Evolutionary conservation across 306 rosid species (phyloP).

Genomic region (Quercus ilex): DNA sequence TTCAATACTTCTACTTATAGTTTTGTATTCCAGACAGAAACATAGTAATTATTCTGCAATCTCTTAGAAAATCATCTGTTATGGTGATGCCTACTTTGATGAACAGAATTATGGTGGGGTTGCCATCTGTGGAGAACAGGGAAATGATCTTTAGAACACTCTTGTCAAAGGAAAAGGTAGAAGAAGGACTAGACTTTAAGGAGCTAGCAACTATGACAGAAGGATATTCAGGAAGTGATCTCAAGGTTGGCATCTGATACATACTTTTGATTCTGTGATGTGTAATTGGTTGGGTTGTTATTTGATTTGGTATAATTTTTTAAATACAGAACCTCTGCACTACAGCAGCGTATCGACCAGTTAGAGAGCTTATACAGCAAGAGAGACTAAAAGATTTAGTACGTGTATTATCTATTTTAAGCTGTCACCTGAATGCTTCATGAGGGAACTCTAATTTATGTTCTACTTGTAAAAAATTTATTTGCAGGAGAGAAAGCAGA

Average conservation of each 20-base stretch:
- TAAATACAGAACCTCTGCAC: constrained; percentile 72
- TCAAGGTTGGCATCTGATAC: constrained; percentile 53
- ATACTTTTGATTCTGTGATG: constrained; percentile 4
- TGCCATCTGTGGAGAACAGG: constrained; percentile 83
- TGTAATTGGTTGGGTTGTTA: constrained; percentile 1
- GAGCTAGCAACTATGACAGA: constrained; percentile 78
- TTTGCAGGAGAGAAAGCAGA: constrained; percentile 61
- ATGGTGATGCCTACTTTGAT: not conserved
- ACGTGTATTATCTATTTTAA: constrained; percentile 2
- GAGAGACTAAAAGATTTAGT: constrained; percentile 78
- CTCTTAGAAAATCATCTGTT: not conserved
- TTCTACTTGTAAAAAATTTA: not conserved
- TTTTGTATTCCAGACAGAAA: not conserved
- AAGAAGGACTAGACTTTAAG: constrained; percentile 59
- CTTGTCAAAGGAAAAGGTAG: constrained; percentile 66
- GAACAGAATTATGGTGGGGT: constrained; percentile 87
- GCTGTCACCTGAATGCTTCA: not conserved
- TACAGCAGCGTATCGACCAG: constrained; percentile 92
- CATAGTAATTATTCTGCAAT: not conserved
- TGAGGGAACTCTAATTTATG: constrained; percentile 12
- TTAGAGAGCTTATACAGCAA: constrained; percentile 77
- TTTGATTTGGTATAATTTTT: constrained; percentile 4
- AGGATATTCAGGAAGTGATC: constrained; percentile 95
- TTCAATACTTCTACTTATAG: not conserved
- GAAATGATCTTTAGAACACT: constrained; percentile 79